Percentiles rank a stretch among this genome's conserved stretches.
phyloP scores from a whole-genome alignment of 139 green algal species.

The Edaphochlamys debaryana region DNA sequence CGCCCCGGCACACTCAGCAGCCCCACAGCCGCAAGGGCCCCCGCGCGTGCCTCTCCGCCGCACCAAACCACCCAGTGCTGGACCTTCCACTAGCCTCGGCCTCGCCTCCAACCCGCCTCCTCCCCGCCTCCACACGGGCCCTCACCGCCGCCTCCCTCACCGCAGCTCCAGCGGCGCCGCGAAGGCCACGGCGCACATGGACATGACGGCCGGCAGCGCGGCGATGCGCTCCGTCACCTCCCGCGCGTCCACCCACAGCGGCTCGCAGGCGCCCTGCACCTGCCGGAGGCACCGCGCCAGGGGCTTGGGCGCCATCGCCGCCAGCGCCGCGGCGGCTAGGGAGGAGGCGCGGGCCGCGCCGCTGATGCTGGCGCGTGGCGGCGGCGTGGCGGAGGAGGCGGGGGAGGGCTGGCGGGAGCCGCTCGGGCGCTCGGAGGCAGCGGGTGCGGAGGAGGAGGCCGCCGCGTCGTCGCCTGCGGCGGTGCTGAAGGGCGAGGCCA shows the following conservation, averaged over 20 bases:
- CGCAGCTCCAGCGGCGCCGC: constrained; percentile 32
- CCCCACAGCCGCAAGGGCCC: no score
- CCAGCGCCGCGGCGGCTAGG: constrained; percentile 17
- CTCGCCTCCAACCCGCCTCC: no score
- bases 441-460: neutral
- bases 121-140: no score
- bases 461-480: neutral
- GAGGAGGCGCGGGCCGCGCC: neutral
- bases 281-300: constrained; percentile 23
- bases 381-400: neutral
- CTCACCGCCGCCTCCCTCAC: constrained; percentile 34
- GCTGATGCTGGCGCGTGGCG: neutral
- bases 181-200: constrained; percentile 35
- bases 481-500: constrained; percentile 7
- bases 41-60: no score
- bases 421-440: neutral
- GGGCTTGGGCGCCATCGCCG: constrained; percentile 19
- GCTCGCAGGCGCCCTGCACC: constrained; percentile 40
- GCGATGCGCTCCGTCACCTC: constrained; percentile 39
- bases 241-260: constrained; percentile 26
- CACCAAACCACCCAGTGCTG: no score
- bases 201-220: constrained; percentile 28
- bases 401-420: neutral
- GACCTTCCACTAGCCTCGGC: no score
- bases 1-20: no score